phyloP scores from a whole-genome alignment of 2,329 filamentous ascomycete species.

The Zopfia rhizophila region DNA sequence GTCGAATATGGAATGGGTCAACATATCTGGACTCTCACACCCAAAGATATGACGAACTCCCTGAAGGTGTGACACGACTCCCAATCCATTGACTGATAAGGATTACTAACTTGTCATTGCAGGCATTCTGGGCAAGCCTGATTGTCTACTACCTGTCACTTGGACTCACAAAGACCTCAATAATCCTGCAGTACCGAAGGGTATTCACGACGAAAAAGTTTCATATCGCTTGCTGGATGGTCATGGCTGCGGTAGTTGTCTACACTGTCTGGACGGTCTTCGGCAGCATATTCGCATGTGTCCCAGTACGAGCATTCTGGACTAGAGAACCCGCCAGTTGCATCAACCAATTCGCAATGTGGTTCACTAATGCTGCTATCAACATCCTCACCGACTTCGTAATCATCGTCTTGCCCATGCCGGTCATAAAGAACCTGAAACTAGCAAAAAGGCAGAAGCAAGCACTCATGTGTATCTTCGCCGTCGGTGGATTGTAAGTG shows the following conservation, averaged over 20 bases:
- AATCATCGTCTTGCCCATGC: conserved; percentile 21
- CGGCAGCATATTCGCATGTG: conserved; percentile 19
- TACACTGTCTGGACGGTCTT: conserved; percentile 17
- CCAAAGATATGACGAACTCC: conserved; percentile 20
- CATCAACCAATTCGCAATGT: conserved; percentile 13
- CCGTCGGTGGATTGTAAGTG: conserved; percentile 38
- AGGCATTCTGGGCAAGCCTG: conserved; percentile 20
- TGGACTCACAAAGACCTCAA: conserved; percentile 14
- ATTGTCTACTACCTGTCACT: conserved; percentile 17
- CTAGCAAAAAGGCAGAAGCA: conserved; percentile 33
- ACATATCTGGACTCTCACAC: conserved; percentile 28
- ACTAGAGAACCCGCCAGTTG: conserved; percentile 13
- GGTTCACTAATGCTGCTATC: conserved; percentile 14
- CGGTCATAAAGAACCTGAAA: conserved; percentile 22
- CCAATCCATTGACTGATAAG: too few relatives aligned
- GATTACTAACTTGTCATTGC: too few relatives aligned
- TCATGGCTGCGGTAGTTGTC: conserved; percentile 4
- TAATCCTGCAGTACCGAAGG: conserved; percentile 11
- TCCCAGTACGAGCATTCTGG: conserved; percentile 16
- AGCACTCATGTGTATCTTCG: conserved; percentile 35
- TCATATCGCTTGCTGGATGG: not conserved
- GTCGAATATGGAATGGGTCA: conserved; percentile 44
- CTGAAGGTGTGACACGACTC: conserved; percentile 28
- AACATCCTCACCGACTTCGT: conserved; percentile 18
- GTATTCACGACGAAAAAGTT: conserved; percentile 6